Base-by-base conservation (phyloP, 495 filamentous ascomycete genomes). In the Letharia lupina region DNA sequence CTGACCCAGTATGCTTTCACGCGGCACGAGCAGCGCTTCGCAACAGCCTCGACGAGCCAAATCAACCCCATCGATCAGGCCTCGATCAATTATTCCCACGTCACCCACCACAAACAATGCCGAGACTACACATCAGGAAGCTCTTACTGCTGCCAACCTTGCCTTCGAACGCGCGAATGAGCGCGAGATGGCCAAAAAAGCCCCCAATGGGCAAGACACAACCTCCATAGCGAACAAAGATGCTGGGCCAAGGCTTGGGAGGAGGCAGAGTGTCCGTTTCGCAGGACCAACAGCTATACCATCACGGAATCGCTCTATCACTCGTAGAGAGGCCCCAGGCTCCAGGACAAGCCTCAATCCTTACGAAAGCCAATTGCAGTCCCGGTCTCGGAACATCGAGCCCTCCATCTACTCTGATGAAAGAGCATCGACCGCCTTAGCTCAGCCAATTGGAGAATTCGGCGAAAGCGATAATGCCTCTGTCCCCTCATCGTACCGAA, bases 401-500 rank as follows among this genome's bases (percentile, higher is more conserved):
- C 64, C 69, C 47, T 68, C 70, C 44, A 67, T 71, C 20, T 70
- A 66, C 35, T 69, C 15, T 58, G 65, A 50, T 28, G 74, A 72
- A 35, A 73, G 74, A 47, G 77, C 79, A 61, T 72, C 78, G 31
- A 70, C 74, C 58, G 71, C 74, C 15, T 67, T 81, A 59, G 68
- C 72, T 57, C 54, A 57, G 16, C 33, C 54, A 57, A 20, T n/a
- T 40, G 67, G 71, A 37, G 73, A 71, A 42, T 67, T 63, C 11
- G 42, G 42, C 52, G 65, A 63, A 37, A 59, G 87, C 57, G 81
- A 83, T n/a, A 77, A 86, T 61, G 79, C 81, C 8, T 88, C 86
- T 13, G 78, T 79, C 20, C 87, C 89, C 28, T 92, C 89, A 4
- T 92, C 90, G 2, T 91, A 87, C 68, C 83, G 86, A n/a, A 86